These are phyloP conservation scores for Schoenoplectus tabernaemontani DNA, from an alignment of 202 grass and related monocot genomes.

Conservation along the genomic window DNA sequence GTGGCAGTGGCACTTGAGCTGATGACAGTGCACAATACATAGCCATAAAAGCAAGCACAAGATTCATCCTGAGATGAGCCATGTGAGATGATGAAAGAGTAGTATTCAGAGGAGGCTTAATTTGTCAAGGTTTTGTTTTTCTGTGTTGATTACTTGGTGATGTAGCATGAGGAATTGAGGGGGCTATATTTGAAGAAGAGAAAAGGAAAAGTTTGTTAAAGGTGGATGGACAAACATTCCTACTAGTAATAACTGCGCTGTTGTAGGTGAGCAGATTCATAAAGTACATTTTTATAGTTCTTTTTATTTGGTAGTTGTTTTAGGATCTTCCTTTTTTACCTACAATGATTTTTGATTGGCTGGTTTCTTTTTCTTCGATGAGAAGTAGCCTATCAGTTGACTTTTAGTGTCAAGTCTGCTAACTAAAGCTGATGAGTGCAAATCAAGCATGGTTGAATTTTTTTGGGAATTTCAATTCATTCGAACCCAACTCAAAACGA, in stretches of 20 bases:
- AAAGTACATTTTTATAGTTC: background rate
- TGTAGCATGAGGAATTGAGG: background rate
- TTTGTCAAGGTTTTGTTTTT: background rate
- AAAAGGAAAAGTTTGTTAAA: conserved; percentile 10
- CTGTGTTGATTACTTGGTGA: background rate
- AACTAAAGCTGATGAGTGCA: background rate
- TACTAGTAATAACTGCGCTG: background rate
- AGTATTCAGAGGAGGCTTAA: background rate
- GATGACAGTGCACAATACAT: conserved; percentile 10
- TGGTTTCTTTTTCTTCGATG: background rate
- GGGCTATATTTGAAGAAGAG: conserved; percentile 18
- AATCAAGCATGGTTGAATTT: background rate
- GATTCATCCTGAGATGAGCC: background rate
- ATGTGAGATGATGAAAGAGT: background rate
- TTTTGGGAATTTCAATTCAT: background rate
- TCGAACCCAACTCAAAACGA: background rate
- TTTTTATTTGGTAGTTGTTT: background rate
- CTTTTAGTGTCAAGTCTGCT: background rate
- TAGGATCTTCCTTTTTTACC: background rate
- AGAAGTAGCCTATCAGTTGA: background rate
- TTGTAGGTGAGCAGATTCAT: conserved; percentile 15
- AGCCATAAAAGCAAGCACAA: conserved; percentile 5
- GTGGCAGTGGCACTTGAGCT: conserved; percentile 26
- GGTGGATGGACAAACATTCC: conserved; percentile 19
- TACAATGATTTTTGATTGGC: background rate